Conservation (phyloP, 2,329 filamentous ascomycete species). For the Metarhizium album region DNA sequence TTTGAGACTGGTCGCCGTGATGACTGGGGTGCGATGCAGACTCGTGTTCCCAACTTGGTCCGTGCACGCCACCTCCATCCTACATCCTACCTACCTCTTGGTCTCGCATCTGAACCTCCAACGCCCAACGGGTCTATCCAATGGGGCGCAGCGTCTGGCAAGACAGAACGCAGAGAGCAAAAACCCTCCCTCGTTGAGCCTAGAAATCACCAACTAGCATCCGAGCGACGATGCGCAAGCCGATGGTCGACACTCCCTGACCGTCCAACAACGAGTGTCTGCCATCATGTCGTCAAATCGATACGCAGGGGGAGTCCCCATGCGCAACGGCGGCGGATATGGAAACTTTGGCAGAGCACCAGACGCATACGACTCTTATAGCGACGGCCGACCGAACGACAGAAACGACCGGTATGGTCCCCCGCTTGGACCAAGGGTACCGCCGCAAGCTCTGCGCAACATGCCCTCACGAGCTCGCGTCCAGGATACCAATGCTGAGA, state of each 20-base stretch:
- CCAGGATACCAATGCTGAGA: conserved; percentile 39
- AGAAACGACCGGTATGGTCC: conserved; percentile 32
- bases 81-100: too few relatives aligned
- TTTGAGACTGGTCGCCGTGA: too few relatives aligned
- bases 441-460: conserved; percentile 20
- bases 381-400: conserved; percentile 33
- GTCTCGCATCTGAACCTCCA: background rate
- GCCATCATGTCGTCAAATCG: conserved; percentile 42
- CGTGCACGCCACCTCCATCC: background rate
- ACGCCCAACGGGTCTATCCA: background rate
- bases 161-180: background rate
- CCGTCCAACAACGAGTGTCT: conserved; percentile 3
- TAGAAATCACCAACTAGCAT: background rate
- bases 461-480: conserved; percentile 26
- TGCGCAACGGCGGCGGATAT: conserved; percentile 29
- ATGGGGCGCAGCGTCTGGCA: background rate
- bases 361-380: conserved; percentile 38
- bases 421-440: conserved; percentile 22
- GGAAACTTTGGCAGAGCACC: conserved; percentile 29
- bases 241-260: background rate
- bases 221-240: conserved; percentile 11
- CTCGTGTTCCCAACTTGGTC: background rate
- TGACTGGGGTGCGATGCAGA: too few relatives aligned
- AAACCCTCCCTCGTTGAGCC: background rate
- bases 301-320: conserved; percentile 29